Conservation (phyloP, 2,329 filamentous ascomycete genomes). For the Colletotrichum sp. region DNA sequence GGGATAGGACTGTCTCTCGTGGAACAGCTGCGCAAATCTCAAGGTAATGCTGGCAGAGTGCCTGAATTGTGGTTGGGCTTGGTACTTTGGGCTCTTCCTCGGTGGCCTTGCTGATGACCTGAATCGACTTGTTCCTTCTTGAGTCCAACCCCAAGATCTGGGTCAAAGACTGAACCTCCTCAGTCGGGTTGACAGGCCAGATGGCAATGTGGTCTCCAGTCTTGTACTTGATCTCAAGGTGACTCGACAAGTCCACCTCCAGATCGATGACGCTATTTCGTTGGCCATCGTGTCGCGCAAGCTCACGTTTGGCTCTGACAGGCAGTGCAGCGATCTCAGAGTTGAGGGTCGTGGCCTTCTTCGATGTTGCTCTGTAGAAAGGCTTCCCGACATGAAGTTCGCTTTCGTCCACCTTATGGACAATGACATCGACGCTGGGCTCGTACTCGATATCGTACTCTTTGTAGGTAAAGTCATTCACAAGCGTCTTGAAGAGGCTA, state of each 20-base stretch:
- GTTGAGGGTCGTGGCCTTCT: not conserved
- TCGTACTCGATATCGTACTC: not conserved
- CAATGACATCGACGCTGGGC: not conserved
- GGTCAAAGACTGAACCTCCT: not conserved
- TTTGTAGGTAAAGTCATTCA: not conserved
- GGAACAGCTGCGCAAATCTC: not conserved
- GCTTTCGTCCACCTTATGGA: not conserved
- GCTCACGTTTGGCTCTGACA: not conserved
- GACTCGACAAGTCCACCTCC: not conserved
- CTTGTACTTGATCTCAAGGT: not conserved
- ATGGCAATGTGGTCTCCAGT: not conserved
- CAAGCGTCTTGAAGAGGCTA: not conserved
- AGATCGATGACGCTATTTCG: not conserved
- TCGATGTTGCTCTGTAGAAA: not conserved
- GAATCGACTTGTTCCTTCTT: too few relatives aligned
- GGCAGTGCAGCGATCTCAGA: not conserved
- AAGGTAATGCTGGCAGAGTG: not conserved
- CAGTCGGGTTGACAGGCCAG: not conserved
- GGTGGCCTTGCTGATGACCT: not conserved
- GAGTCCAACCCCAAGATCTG: not conserved
- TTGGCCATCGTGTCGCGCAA: not conserved
- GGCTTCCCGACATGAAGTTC: not conserved
- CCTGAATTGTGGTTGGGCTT: not conserved
- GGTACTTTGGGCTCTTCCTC: not conserved
- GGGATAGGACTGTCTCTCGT: not conserved